Evolutionary conservation across 2,329 filamentous ascomycete species (phyloP).

Genomic region (Golovinomyces cichoracearum): DNA sequence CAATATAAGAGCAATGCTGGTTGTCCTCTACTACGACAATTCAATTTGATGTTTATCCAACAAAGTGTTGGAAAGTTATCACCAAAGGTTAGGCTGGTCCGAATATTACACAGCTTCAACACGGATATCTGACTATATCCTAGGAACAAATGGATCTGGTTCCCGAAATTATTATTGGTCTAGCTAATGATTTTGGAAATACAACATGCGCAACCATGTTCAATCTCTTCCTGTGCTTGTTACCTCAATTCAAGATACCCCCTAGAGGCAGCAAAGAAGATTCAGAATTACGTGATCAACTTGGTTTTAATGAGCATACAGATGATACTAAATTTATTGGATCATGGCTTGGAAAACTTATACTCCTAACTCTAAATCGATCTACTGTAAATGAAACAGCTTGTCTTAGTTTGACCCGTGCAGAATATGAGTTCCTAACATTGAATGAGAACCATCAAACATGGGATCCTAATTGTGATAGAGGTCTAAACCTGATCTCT

Average conservation of each 20-base stretch:
- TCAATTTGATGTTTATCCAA: constrained; percentile 72
- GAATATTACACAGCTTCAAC: constrained; percentile 1
- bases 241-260: constrained; percentile 47
- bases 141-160: constrained; percentile 45
- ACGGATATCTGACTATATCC: constrained; percentile 11
- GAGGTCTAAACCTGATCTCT: constrained; percentile 40
- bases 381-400: constrained; percentile 11
- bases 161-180: constrained; percentile 41
- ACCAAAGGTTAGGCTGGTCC: constrained; percentile 20
- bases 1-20: constrained; percentile 59
- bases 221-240: constrained; percentile 52
- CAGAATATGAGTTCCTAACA: constrained; percentile 43
- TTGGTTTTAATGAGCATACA: constrained; percentile 34
- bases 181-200: constrained; percentile 31
- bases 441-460: constrained; percentile 39
- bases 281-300: constrained; percentile 31
- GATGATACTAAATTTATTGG: constrained; percentile 52
- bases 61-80: constrained; percentile 45
- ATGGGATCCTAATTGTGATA: constrained; percentile 33
- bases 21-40: constrained; percentile 53
- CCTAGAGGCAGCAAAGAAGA: constrained; percentile 59
- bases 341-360: constrained; percentile 47
- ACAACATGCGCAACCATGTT: constrained; percentile 40
- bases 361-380: constrained; percentile 29
- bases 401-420: constrained; percentile 31